These are phyloP conservation scores for Kwoniella europaea DNA, from an alignment of 768 basidiomycete species.

Conservation along the genomic window DNA sequence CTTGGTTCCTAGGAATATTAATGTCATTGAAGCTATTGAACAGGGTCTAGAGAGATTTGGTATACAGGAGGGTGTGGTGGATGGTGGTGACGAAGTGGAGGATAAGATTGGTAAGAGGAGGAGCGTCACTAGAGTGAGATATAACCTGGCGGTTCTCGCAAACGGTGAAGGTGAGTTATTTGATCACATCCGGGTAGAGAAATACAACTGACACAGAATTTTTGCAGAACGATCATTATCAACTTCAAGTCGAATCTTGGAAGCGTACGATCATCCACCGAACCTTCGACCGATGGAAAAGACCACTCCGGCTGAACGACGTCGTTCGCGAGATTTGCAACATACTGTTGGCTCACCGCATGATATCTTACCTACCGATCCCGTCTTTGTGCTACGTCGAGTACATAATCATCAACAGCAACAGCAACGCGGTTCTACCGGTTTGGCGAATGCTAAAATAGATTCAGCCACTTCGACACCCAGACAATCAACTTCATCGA, in stretches of 20 bases:
- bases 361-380: constrained; percentile 81
- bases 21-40: constrained; percentile 95
- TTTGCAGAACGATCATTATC: constrained; percentile 73
- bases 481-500: constrained; percentile 2
- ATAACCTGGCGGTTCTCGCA: constrained; percentile 70
- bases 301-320: constrained; percentile 69
- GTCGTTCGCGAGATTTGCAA: constrained; percentile 83
- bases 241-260: constrained; percentile 81
- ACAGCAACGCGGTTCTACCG: background rate
- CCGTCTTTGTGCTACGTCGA: constrained; percentile 85
- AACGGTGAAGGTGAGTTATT: constrained; percentile 69
- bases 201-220: constrained; percentile 11
- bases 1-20: constrained; percentile 90
- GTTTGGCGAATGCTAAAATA: constrained; percentile 10
- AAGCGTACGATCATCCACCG: constrained; percentile 79
- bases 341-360: constrained; percentile 71
- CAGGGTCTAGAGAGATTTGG: constrained; percentile 90
- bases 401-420: constrained; percentile 60
- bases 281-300: constrained; percentile 69
- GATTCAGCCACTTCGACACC: constrained; percentile 10
- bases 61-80: constrained; percentile 94
- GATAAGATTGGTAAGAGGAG: constrained; percentile 83
- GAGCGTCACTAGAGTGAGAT: constrained; percentile 77
- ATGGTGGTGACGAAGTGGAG: constrained; percentile 97
- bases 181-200: constrained; percentile 4